Percentiles rank a stretch among this genome's conserved stretches.
These are phyloP conservation scores for Colletotrichum scovillei DNA, from an alignment of 2,329 filamentous ascomycete species.

Conservation along the genomic window DNA sequence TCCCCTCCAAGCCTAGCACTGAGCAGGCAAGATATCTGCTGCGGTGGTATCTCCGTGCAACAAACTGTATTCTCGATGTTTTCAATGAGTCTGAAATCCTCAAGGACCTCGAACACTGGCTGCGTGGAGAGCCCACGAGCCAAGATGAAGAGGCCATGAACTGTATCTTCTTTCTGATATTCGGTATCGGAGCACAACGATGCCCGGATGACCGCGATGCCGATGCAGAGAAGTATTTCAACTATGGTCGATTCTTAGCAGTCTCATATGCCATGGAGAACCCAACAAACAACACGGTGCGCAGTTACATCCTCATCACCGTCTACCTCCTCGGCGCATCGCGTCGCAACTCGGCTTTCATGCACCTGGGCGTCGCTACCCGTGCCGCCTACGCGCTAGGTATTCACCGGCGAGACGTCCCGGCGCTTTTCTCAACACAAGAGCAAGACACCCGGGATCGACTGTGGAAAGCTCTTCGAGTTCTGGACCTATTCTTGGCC, in stretches of 20 bases:
- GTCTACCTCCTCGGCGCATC: conserved; percentile 50
- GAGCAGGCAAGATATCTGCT: conserved; percentile 43
- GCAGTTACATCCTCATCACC: conserved; percentile 48
- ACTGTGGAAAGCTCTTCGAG: conserved; percentile 47
- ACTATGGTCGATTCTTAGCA: conserved; percentile 47
- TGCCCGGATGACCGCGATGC: conserved; percentile 46
- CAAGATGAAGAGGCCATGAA: conserved; percentile 31
- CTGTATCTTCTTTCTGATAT: conserved; percentile 42
- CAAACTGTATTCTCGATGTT: conserved; percentile 44
- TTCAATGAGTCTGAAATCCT: conserved; percentile 46
- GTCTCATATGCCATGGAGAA: conserved; percentile 48
- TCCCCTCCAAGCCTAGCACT: conserved; percentile 37
- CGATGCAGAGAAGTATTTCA: conserved; percentile 47
- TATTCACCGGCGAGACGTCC: conserved; percentile 44
- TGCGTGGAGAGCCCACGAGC: conserved; percentile 29
- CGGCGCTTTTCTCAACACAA: conserved; percentile 39
- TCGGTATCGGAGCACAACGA: conserved; percentile 47
- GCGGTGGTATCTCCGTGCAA: conserved; percentile 44
- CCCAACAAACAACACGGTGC: conserved; percentile 47
- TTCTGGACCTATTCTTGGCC: conserved; percentile 47
- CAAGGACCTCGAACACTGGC: conserved; percentile 42
- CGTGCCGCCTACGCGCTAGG: conserved; percentile 50
- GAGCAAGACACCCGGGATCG: conserved; percentile 44
- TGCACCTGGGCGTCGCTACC: conserved; percentile 51
- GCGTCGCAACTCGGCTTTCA: conserved; percentile 49